Evolutionary conservation across 2,329 filamentous ascomycete species (phyloP), one percentile per base, ranked within the genome.

Genomic region (Trichophaea hybrida): DNA sequence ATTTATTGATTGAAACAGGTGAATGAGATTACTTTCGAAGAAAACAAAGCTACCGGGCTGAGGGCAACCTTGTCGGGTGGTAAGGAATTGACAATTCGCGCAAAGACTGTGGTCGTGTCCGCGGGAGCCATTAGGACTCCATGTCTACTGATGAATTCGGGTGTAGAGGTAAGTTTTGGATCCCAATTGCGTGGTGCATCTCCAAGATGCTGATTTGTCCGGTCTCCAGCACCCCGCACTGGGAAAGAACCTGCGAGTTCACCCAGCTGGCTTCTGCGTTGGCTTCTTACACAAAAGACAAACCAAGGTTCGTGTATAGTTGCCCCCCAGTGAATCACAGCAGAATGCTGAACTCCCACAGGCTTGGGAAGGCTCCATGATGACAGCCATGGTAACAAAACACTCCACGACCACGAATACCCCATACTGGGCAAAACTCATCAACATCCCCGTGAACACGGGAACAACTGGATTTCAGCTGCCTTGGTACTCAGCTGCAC

Each of bases 391-490:
- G 17, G 84, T 87, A 64, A 80, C 78, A 48, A 82, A 86, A 57
- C 88, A 90, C 66, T 86, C 94, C 64, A 85, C 95, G 66, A 76
- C 90, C 0, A 88, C 95, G 70, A 80, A 80, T 5, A 76, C 82
- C 46, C 87, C 88, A 59, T 88, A 96, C 68, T 91, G 91, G 44
- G 77, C 78, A 52, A 94, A 94, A 71, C 75, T 96, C 33, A 89
- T 96, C 74, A 77, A 82, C 7, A 80, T 80, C 1, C 80, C 79
- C 67, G 90, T 93, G 84, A 68, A 88, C 68, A 88, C 89, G 0
- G 80, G 82, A n/a, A 70, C 81, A 2, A 77, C 80, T 66, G 74
- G 89, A 10, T 74, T 81, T 4, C 86, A 17, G 86, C 90, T 72
- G 86, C 90, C 74, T 90, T 90, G 86, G 84, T 4, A 33, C 4